A percentile compares a stretch with the other conserved stretches of the same genome.
Evolutionary conservation across 805 yeast genomes (phyloP).

Genomic region (Ogataea saltuana): DNA sequence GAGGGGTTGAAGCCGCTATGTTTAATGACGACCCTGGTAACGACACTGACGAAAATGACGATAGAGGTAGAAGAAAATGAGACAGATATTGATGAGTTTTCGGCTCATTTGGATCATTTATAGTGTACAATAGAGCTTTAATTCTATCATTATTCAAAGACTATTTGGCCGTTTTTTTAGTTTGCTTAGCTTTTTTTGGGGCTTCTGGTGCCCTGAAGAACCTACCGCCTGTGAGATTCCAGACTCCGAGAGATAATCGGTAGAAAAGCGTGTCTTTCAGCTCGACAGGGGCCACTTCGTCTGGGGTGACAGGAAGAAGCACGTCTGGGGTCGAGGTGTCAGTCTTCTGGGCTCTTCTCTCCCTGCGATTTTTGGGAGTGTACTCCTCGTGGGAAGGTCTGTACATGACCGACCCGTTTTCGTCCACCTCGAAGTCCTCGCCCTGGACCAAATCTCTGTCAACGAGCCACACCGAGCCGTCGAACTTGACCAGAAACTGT

Average conservation of each 20-base stretch:
- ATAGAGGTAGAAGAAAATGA: slow-evolving; percentile 21
- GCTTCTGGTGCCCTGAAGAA: no score
- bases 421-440: slow-evolving; percentile 25
- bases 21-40: slow-evolving; percentile 2
- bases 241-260: slow-evolving; percentile 42
- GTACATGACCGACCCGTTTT: slow-evolving; percentile 20
- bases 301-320: slow-evolving; percentile 44
- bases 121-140: no score
- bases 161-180: no score
- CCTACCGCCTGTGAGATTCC: no score
- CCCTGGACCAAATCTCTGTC: slow-evolving; percentile 41
- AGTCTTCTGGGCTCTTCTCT: slow-evolving; percentile 17
- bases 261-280: slow-evolving; percentile 47
- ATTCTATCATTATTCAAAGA: no score
- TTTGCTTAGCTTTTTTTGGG: no score
- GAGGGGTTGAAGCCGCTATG: not conserved
- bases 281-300: slow-evolving; percentile 50
- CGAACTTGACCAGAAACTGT: slow-evolving; percentile 54
- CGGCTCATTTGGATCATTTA: no score
- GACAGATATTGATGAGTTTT: not conserved
- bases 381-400: slow-evolving; percentile 12
- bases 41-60: slow-evolving; percentile 8
- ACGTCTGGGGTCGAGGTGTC: slow-evolving; percentile 31
- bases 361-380: slow-evolving; percentile 20
- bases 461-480: slow-evolving; percentile 56